Base-by-base conservation (phyloP, 2,329 filamentous ascomycete genomes). In the Fusarium falciforme region DNA sequence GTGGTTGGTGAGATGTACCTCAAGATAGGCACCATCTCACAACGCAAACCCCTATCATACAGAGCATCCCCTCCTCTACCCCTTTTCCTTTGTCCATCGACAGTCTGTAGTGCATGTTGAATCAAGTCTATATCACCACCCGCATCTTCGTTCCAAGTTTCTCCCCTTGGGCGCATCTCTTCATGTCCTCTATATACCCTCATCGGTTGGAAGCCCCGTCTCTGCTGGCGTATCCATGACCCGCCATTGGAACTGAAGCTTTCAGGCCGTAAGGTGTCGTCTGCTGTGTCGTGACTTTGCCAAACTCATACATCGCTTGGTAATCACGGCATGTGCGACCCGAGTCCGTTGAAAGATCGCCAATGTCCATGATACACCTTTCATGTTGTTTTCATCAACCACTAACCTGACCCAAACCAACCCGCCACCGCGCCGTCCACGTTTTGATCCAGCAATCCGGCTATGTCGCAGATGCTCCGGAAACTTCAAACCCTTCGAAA, bases 391-490 rank as follows among this genome's bases (percentile, higher is more conserved):
- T 65, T 64, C 72, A 74, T 77, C 61, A 64, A 62, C 27, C 58
- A 59, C 57, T 68, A 55, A 55, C 47, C 52, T 59, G 54, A 66
- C 68, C 44, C 67, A 66, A 64, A 42, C 66, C 71, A 68, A 40
- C 72, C 47, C 47, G 49, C 55, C 57, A 25, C 64, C 63, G 35
- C 64, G 58, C 64, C 63, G 38, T 63, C 63, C 65, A 36, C 59
- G 44, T 77, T 77, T 78, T 74, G 67, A 73, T 73, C 66, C 62
- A 67, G 66, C 72, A 66, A 65, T 63, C 61, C 61, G 52, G 74
- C 61, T 55, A 72, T 72, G 57, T 73, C 64, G 59, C 62, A 76
- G 69, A 77, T 77, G 73, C 71, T 68, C 66, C 59, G 61, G 61
- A 67, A 66, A 73, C 76, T 71, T 72, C 64, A 67, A 75, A 69